These are phyloP conservation scores for Zizania latifolia DNA, from an alignment of 176 grass and related monocot species.

Conservation along the genomic window DNA sequence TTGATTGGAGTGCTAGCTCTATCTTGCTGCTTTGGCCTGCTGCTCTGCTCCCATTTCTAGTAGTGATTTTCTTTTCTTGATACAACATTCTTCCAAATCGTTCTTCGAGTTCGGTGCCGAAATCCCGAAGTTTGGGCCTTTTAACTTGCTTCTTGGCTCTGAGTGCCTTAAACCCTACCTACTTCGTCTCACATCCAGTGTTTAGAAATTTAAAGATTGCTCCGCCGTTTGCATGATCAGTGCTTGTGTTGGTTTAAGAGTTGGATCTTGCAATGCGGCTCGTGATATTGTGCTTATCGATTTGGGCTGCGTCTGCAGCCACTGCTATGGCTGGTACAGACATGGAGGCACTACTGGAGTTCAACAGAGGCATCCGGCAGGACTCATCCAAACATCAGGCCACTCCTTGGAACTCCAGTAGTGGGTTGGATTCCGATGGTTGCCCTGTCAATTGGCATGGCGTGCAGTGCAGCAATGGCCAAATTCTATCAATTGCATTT, in stretches of 20 bases:
- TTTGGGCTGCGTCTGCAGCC: conserved; percentile 36
- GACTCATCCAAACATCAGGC: conserved; percentile 38
- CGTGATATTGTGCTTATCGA: conserved; percentile 39
- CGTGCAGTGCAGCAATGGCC: conserved; percentile 61
- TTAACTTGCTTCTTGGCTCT: neutral
- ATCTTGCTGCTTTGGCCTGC: neutral
- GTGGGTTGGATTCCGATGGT: conserved; percentile 45
- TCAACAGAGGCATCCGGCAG: conserved; percentile 50
- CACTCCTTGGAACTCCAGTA: conserved; percentile 58
- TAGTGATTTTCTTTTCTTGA: conserved; percentile 4
- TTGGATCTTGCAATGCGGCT: conserved; percentile 54
- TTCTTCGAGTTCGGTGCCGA: neutral
- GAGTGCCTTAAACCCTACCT: conserved; percentile 30
- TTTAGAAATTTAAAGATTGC: neutral
- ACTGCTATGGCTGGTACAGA: conserved; percentile 38
- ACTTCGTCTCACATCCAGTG: neutral
- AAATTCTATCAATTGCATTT: conserved; percentile 51
- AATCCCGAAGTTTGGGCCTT: neutral
- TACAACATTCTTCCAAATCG: neutral
- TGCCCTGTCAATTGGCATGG: conserved; percentile 79
- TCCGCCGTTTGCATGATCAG: conserved; percentile 17
- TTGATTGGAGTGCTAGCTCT: neutral
- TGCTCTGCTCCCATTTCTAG: neutral
- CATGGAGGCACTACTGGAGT: conserved; percentile 68
- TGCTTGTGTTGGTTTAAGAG: neutral